Base-by-base conservation (phyloP, 1,284 basidiomycete species). In the Malassezia equina region DNA sequence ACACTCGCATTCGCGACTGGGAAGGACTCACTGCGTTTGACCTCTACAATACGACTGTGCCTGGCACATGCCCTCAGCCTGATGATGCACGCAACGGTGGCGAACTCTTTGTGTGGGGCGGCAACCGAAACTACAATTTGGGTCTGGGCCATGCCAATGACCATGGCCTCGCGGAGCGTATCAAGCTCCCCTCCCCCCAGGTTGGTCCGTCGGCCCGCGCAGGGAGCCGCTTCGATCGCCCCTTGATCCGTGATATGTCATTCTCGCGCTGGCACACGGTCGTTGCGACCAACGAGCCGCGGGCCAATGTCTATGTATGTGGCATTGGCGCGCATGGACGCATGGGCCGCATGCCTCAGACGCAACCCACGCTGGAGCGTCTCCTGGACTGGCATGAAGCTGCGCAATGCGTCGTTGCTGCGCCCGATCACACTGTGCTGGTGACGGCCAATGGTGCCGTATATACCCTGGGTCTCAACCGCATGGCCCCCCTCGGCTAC, bases 11-110 rank as follows among this genome's bases (percentile, higher is more conserved):
- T 53, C 90, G 89, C 74, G 94, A 98, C 69, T 73, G 79, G 32
- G 93, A 96, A 68, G 93, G 90, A 1, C 85, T 94, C 73, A 90
- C 88, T 0, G 83, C 90, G 0, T 91, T 91, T 62, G 93, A 98
- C 69, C 77, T 98, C 24, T 96, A 90, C 77, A 95, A 95, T 69
- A 63, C 67, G 8, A 73, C 71, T 17, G 64, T 74, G 12, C 52
- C 59, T 1, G 70, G 70, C 9, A 71, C 69, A 4, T 67, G 65
- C 49, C 70, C 69, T 0, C 46, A 50, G 6, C 33, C 58, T 6
- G 59, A 29, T 5, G 45, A 51, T 21, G 48, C 41, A 3, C 17
- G n/a, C 8, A 9, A 36, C 7, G 54, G 48, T 13, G 63, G 59
- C 7, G 80, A 94, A 51, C 77, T 98, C 12, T 86, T 83, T 65